Evolutionary conservation across 78 protist genomes (phyloP).

Genomic region (Protostelium mycophagum): DNA sequence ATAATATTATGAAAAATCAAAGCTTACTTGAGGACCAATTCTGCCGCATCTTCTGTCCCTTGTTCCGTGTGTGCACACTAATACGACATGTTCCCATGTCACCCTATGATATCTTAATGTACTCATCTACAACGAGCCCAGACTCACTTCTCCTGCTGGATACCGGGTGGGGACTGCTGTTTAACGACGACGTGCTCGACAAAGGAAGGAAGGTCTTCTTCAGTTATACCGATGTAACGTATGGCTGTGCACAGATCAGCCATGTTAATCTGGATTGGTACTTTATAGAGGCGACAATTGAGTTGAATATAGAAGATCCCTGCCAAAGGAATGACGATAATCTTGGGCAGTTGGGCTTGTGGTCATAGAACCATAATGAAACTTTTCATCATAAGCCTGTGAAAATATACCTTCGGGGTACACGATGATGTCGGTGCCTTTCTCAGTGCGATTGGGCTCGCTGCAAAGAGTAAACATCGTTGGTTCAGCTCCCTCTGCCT

Average conservation of each 20-base stretch:
- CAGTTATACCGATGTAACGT: neutral
- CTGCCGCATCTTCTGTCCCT: conserved; percentile 8
- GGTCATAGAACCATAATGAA: no score
- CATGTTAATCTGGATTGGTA: no score
- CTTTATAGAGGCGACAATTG: no score
- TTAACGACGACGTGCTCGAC: neutral
- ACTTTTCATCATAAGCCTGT: no score
- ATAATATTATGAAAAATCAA: no score
- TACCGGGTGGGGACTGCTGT: neutral
- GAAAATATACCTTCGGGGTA: conserved; percentile 1
- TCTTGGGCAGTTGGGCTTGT: no score
- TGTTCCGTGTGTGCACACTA: conserved; percentile 16
- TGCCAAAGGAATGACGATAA: no score
- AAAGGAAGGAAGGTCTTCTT: neutral
- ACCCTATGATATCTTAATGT: neutral
- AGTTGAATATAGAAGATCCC: no score
- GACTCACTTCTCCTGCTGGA: neutral
- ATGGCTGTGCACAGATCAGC: neutral
- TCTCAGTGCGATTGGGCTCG: neutral
- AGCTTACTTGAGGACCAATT: conserved; percentile 3
- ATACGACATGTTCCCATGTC: neutral
- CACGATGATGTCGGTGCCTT: conserved; percentile 4
- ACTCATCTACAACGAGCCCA: neutral
- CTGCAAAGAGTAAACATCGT: neutral
- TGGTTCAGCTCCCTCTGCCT: neutral